Base-by-base conservation (phyloP, 768 basidiomycete genomes). In the Lactarius pseudohatsudake region DNA sequence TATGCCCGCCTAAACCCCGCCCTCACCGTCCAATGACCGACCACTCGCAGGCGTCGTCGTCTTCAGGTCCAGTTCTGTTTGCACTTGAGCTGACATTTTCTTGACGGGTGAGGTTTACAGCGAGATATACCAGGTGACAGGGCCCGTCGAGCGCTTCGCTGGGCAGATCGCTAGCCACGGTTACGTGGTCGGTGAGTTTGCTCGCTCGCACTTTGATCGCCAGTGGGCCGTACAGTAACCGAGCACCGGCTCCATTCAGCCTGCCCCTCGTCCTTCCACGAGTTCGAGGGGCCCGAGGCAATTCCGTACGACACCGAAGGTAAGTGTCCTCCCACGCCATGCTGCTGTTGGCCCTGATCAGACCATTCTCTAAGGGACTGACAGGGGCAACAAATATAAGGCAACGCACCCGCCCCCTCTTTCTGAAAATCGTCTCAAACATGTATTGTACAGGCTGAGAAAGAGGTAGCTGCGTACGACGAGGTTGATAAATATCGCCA, bases 111-210 rank as follows among this genome's bases (percentile, higher is more conserved):
- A 53, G 36, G 22, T 40, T 50, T 26, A 43, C 72, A 94, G 93
- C 72, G 95, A 96, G 79, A 98, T 98, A 62, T 98, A 97, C 75
- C 92, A 93, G 75, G 94, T 96, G 2, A 96, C 93, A n/a, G 94
- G 94, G 0, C 95, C 95, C 41, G 95, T 96, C n/a, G 94, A 96
- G 75, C 86, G 95, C 59, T 94, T 92, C 73, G 91, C 90, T 0
- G 87, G 90, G 16, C 90, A 91, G 77, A 93, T 95, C 70, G 93
- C 92, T 10, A 92, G 89, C 68, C 89, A 93, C 36, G 92, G 92
- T 69, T 92, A 85, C 70, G 84, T 94, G 57, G 91, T 92, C 13
- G 92, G 92, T 90, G 62, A 34, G 87, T 75, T 10, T 9, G 34
- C 41, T 34, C 32, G 34, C 41, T 34, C 32, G 58, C 59, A 41